These are phyloP conservation scores for Tolypocladium nubicola DNA, from an alignment of 2,329 filamentous ascomycete species.

Conservation along the genomic window DNA sequence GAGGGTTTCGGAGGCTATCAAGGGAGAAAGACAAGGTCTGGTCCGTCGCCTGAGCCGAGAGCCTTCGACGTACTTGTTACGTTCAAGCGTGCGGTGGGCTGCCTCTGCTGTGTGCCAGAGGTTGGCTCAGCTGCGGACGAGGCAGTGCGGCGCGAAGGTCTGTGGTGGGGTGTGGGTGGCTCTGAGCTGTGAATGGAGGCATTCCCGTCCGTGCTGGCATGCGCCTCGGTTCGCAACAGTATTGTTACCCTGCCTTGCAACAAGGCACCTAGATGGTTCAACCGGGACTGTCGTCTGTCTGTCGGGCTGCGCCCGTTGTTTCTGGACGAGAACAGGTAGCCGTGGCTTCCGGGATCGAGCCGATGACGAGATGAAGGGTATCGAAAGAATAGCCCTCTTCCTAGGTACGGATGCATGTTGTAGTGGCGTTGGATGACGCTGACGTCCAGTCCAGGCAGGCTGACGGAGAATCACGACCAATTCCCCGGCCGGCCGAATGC, in stretches of 20 bases:
- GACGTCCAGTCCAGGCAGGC: background rate
- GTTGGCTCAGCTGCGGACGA: background rate
- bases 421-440: background rate
- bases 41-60: background rate
- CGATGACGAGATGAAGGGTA: background rate
- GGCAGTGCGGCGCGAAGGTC: background rate
- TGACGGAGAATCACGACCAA: background rate
- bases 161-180: background rate
- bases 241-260: background rate
- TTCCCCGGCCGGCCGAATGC: background rate
- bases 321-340: background rate
- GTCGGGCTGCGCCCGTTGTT: background rate
- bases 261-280: background rate
- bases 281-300: background rate
- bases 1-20: background rate
- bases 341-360: too few relatives aligned
- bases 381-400: too few relatives aligned
- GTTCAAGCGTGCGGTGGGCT: background rate
- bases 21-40: background rate
- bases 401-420: background rate
- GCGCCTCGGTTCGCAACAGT: background rate
- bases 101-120: background rate
- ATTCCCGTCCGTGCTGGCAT: background rate
- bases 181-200: background rate
- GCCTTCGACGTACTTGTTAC: background rate